Evolutionary conservation across 306 rosid genomes (phyloP).

Genomic region (Inga laurina): DNA sequence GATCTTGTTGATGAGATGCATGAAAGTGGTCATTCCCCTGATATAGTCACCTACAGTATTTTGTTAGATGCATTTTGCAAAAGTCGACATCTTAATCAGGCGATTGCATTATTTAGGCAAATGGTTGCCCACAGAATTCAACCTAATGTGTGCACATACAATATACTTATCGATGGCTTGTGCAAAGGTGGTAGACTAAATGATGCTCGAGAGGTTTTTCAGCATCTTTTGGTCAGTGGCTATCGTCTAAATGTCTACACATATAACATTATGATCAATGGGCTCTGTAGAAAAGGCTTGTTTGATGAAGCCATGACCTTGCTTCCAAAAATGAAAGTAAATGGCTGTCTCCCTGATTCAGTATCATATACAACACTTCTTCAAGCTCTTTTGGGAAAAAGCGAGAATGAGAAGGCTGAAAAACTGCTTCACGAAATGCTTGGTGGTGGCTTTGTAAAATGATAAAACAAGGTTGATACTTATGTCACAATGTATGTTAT

Average conservation of each 20-base stretch:
- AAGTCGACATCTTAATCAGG: too few species aligned
- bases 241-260: background rate
- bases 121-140: too few species aligned
- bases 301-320: background rate
- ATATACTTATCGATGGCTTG: background rate
- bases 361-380: background rate
- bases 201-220: background rate
- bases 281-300: background rate
- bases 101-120: too few species aligned
- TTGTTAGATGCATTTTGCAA: too few species aligned
- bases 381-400: background rate
- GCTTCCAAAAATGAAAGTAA: background rate
- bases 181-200: background rate
- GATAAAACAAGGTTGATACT: background rate
- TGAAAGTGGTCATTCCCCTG: too few species aligned
- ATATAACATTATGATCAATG: background rate
- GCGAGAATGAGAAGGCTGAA: background rate
- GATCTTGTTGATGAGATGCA: too few species aligned
- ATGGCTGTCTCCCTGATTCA: background rate
- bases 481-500: background rate
- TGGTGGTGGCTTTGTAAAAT: background rate
- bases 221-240: background rate
- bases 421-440: background rate
- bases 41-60: too few species aligned
- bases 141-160: too few species aligned